These are phyloP conservation scores for Kwoniella sp. DNA, from an alignment of 768 basidiomycete species.

Conservation along the genomic window DNA sequence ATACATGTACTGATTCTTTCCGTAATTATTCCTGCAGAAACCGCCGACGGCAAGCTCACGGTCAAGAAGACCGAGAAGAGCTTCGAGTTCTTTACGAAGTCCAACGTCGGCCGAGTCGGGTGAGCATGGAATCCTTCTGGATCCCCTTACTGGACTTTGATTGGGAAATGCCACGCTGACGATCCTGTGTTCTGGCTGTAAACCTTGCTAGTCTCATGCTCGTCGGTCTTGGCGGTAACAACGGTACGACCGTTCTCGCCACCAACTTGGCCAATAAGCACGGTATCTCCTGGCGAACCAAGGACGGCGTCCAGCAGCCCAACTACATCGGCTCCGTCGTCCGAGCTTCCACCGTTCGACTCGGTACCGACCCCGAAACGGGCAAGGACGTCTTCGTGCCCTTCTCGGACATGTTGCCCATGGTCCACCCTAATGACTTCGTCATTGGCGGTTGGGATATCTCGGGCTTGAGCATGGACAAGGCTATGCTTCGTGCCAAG, in stretches of 20 bases:
- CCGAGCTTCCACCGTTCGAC: constrained; percentile 89
- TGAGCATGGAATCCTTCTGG: constrained; percentile 59
- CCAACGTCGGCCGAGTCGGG: constrained; percentile 89
- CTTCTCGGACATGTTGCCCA: constrained; percentile 86
- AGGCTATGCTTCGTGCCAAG: constrained; percentile 88
- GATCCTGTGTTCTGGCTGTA: not conserved
- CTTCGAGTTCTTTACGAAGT: constrained; percentile 88
- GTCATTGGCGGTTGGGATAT: constrained; percentile 99
- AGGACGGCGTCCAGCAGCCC: constrained; percentile 84
- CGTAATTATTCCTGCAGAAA: constrained; percentile 56
- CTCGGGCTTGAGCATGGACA: constrained; percentile 77
- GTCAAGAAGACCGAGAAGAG: constrained; percentile 77
- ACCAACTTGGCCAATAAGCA: constrained; percentile 95
- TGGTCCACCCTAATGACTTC: constrained; percentile 98
- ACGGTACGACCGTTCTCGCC: constrained; percentile 89
- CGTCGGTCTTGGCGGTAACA: constrained; percentile 96
- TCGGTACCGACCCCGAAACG: constrained; percentile 76
- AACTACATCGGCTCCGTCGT: constrained; percentile 98
- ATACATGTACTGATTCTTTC: constrained; percentile 8
- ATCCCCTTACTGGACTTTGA: too few relatives aligned
- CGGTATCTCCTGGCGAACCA: constrained; percentile 92
- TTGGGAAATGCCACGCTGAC: not conserved
- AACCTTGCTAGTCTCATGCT: constrained; percentile 75
- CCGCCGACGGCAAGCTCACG: constrained; percentile 70
- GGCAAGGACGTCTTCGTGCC: constrained; percentile 92